Evolutionary conservation across 441 rosid genomes (phyloP).

Genomic region (Syzygium syzygioides): DNA sequence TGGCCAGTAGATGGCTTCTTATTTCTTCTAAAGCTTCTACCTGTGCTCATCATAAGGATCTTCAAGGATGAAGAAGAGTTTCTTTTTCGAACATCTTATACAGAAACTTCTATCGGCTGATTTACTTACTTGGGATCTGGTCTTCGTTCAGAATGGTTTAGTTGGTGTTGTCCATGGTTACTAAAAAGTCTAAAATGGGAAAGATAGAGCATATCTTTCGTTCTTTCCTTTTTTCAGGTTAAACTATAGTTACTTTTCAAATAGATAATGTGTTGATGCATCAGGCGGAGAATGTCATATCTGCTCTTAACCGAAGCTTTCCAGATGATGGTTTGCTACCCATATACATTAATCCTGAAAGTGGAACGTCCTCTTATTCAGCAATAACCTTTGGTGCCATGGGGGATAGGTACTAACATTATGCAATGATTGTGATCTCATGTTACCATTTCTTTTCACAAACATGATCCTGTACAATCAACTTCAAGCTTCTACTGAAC

Average conservation of each 20-base stretch:
- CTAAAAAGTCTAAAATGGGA: neutral
- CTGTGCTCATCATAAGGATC: neutral
- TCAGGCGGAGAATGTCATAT: slow-evolving; percentile 81
- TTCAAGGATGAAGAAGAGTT: neutral
- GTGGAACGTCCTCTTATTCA: slow-evolving; percentile 53
- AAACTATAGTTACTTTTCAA: neutral
- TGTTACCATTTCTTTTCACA: neutral
- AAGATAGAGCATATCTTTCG: neutral
- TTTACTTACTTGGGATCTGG: slow-evolving; percentile 12
- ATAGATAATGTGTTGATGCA: neutral
- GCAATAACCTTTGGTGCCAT: slow-evolving; percentile 93
- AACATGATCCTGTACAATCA: neutral
- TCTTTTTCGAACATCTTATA: neutral
- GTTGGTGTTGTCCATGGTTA: neutral
- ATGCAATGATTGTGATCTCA: neutral
- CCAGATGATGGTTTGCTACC: slow-evolving; percentile 96
- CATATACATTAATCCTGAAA: slow-evolving; percentile 67
- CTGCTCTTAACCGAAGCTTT: slow-evolving; percentile 55
- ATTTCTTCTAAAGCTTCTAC: neutral
- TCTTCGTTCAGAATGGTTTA: neutral
- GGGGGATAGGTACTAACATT: slow-evolving; percentile 78
- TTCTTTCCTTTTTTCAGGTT: neutral
- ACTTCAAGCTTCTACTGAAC: neutral
- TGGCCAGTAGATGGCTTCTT: neutral
- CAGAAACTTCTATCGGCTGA: neutral